Percentiles rank a stretch among this genome's conserved stretches.
phyloP scores from a whole-genome alignment of 2,329 filamentous ascomycete species.

The Aspergillus uvarum region DNA sequence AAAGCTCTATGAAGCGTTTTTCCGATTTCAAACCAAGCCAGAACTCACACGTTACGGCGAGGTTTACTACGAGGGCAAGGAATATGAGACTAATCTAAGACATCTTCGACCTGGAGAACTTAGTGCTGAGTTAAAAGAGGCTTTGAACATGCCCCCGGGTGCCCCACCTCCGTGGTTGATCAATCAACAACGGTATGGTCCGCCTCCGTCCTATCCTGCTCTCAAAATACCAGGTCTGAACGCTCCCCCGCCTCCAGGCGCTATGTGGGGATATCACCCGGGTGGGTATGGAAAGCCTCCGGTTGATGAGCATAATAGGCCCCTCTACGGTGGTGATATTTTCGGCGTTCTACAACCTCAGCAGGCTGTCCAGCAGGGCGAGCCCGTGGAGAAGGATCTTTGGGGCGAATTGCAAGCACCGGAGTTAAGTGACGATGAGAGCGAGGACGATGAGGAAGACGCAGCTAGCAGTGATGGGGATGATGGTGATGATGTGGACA shows the following conservation, averaged over 20 bases:
- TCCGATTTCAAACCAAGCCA: constrained; percentile 95
- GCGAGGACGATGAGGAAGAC: constrained; percentile 71
- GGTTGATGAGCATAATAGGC: constrained; percentile 87
- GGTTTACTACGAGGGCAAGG: constrained; percentile 99
- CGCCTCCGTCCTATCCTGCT: constrained; percentile 92
- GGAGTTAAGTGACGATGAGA: constrained; percentile 67
- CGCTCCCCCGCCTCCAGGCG: constrained; percentile 83
- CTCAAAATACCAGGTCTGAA: constrained; percentile 93
- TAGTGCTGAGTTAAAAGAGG: constrained; percentile 85
- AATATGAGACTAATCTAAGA: constrained; percentile 91
- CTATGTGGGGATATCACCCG: constrained; percentile 90
- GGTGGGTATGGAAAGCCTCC: constrained; percentile 96
- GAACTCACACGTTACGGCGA: constrained; percentile 92
- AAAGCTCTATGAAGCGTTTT: constrained; percentile 97
- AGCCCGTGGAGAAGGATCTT: constrained; percentile 79
- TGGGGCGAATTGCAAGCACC: constrained; percentile 90
- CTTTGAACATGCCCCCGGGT: constrained; percentile 87
- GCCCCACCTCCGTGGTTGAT: constrained; percentile 96
- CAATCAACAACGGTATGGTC: constrained; percentile 91
- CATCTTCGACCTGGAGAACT: constrained; percentile 88
- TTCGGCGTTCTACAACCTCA: constrained; percentile 73
- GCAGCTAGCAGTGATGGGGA: constrained; percentile 58
- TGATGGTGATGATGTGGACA: constrained; percentile 51
- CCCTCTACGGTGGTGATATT: constrained; percentile 90
- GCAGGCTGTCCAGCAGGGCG: constrained; percentile 64